Conservation (phyloP, 352 stramenopile genomes). For the Phytophthora citrophthora region DNA sequence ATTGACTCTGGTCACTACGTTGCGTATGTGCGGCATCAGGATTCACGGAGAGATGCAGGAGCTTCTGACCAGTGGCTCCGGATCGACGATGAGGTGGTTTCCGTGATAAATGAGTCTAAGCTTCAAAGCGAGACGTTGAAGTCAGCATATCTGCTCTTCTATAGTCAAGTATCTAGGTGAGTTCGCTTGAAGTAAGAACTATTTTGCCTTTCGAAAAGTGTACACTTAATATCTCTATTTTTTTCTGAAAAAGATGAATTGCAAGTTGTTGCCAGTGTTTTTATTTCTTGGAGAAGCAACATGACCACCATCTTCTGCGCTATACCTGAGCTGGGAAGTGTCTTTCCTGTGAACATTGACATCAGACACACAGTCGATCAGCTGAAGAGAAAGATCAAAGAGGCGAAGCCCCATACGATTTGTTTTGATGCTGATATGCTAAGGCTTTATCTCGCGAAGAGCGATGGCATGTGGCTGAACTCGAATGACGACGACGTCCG, state of each 20-base stretch:
- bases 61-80: slow-evolving; percentile 56
- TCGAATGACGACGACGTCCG: neutral
- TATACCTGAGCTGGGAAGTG: too few relatives aligned
- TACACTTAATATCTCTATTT: too few relatives aligned
- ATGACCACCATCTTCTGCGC: too few relatives aligned
- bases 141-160: slow-evolving; percentile 83
- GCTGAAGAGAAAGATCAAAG: too few relatives aligned
- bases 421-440: neutral
- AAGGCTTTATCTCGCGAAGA: neutral
- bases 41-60: slow-evolving; percentile 3
- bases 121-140: slow-evolving; percentile 59
- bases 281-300: too few relatives aligned
- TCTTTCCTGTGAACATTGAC: too few relatives aligned
- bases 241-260: neutral
- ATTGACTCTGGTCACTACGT: slow-evolving; percentile 82
- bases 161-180: slow-evolving; percentile 41
- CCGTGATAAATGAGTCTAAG: slow-evolving; percentile 46
- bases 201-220: too few relatives aligned
- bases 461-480: neutral
- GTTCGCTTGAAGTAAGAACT: neutral
- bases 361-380: too few relatives aligned
- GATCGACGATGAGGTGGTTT: slow-evolving; percentile 76
- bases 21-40: slow-evolving; percentile 50
- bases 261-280: too few relatives aligned
- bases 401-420: too few relatives aligned